Base-by-base conservation (phyloP, 2,329 filamentous ascomycete genomes). In the Epichloe brachyelytri region DNA sequence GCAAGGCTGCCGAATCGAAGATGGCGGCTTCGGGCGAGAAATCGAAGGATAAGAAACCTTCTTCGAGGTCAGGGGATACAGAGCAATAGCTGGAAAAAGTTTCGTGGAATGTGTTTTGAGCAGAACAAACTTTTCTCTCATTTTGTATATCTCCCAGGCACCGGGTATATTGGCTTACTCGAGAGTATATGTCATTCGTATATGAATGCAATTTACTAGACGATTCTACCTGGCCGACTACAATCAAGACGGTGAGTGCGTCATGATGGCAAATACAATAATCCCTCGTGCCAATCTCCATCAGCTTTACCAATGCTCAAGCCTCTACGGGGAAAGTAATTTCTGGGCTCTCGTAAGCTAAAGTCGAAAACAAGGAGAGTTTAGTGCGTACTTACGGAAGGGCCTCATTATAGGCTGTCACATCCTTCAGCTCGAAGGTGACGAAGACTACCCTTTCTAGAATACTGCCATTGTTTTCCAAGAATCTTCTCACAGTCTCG, bases 401-500 rank as follows among this genome's bases (percentile, higher is more conserved):
- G 37, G 74, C 68, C 22, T 77, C 59, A 48, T 82, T 73, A 64
- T 97, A 97, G 0, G 85, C 83, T 39, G 71, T 67, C 53, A 85
- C 79, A 59, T 97, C 90, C 68, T 90, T 90, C 49, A 72, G 65
- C 63, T 86, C 74, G 65, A 95, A 96, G 15, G 83, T 86, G 61
- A 90, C 90, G 69, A 97, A 95, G 17, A 95, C 75, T 12, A 97
- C 78, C 58, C 80, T 79, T 43, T 88, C 79, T 33, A 96, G 65
- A 58, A 62, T 52, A 2, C 71, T 72, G 12, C 71, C 59, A 4
- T 71, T 58, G 4, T 67, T 63, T 17, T 75, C 71, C n/a, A 84
- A 60, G 54, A 80, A 83, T 37, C 68, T 62, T 50, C 76, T 73
- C 10, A 83, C 76, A 1, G 77, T 67, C 34, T 76, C 71, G 49